phyloP scores from a whole-genome alignment of 208 protist species.

The Plasmodiophora brassicae region DNA sequence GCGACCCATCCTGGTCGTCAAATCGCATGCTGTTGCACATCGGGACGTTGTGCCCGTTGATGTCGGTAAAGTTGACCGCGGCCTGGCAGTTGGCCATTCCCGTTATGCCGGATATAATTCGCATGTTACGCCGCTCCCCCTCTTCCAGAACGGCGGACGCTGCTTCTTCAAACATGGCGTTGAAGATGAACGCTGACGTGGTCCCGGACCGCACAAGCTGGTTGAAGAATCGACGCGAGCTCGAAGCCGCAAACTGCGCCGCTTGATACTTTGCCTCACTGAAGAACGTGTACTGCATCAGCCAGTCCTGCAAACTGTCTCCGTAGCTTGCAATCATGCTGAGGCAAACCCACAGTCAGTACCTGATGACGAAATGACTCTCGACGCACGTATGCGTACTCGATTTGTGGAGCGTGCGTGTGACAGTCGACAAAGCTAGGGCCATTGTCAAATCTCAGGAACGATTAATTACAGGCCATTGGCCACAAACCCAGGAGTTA shows the following conservation, averaged over 20 bases:
- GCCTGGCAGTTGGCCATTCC: neutral
- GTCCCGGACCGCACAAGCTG: neutral
- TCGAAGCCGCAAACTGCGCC: neutral
- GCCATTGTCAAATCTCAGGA: neutral
- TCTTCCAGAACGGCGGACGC: neutral
- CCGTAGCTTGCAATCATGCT: conserved; percentile 29
- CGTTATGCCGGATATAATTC: neutral
- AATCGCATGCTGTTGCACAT: conserved; percentile 23
- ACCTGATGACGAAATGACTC: neutral
- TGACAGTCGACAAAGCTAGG: conserved; percentile 27
- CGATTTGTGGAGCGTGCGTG: neutral
- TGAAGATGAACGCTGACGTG: conserved; percentile 2
- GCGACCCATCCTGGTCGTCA: neutral
- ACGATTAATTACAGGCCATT: neutral
- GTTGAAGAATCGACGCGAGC: neutral
- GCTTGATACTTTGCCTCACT: neutral
- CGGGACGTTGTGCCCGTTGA: neutral
- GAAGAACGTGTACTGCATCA: neutral
- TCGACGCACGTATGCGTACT: neutral
- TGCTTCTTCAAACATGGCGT: neutral
- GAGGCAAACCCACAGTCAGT: neutral
- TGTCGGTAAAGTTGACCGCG: neutral
- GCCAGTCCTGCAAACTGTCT: neutral
- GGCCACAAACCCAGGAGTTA: neutral
- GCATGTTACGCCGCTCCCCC: neutral